Evolutionary conservation across 2,329 filamentous ascomycete species (phyloP).

Genomic region (Aureobasidium sp.): DNA sequence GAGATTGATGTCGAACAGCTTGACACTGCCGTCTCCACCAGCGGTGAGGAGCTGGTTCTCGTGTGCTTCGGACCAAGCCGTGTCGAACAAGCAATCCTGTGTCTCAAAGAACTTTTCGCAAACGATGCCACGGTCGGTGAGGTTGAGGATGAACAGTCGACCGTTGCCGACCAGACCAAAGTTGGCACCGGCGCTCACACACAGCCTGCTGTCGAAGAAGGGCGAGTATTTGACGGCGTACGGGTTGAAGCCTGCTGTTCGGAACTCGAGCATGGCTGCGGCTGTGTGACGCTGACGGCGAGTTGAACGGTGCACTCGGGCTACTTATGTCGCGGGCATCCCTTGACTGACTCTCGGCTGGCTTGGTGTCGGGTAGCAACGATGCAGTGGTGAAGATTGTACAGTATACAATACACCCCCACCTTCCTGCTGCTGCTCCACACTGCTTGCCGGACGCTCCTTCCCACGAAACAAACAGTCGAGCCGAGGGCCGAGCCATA

Average conservation of each 20-base stretch:
- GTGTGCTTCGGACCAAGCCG: conserved; percentile 92
- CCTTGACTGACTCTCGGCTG: background rate
- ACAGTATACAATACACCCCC: background rate
- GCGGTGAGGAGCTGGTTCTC: conserved; percentile 88
- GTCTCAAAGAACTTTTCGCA: conserved; percentile 90
- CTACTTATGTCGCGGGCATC: background rate
- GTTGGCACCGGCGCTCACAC: conserved; percentile 85
- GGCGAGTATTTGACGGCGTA: conserved; percentile 98
- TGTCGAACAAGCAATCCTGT: conserved; percentile 92
- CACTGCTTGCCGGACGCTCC: background rate
- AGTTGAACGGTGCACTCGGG: background rate
- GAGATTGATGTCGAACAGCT: conserved; percentile 81
- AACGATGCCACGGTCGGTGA: conserved; percentile 77
- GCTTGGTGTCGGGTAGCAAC: background rate
- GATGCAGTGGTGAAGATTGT: background rate
- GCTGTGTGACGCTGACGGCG: background rate
- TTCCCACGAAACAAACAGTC: background rate
- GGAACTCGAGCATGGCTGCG: conserved; percentile 79
- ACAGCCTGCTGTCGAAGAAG: conserved; percentile 91
- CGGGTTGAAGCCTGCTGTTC: conserved; percentile 88
- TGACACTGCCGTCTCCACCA: conserved; percentile 88
- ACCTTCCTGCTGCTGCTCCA: background rate
- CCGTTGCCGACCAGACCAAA: conserved; percentile 97
- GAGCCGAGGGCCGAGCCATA: background rate
- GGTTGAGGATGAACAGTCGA: conserved; percentile 71